Base-by-base conservation (phyloP, 345 rosid genomes). In the Eucalyptus coolabah region DNA sequence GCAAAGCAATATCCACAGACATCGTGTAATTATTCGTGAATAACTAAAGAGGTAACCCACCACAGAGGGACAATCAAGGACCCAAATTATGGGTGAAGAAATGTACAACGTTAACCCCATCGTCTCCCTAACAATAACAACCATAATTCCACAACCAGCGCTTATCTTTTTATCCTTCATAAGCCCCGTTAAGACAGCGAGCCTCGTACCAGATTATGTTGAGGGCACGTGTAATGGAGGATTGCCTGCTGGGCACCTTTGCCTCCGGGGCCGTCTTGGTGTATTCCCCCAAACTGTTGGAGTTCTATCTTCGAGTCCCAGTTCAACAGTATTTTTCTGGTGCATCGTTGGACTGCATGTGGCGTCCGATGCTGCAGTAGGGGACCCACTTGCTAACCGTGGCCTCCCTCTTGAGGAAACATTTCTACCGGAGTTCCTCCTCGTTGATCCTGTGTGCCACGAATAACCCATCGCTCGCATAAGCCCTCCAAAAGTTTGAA, bases 261-360 rank as follows among this genome's bases (percentile, higher is more conserved):
- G 99, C 91, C 98, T 90, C 89, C 97, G 97, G 89, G 99, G 98
- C 40, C 99, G 94, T 92, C 99, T 94, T 16, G 98, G 96, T 91
- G 98, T 96, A 92, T 95, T 96, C 83, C 99, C 99, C 99, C 99
- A 98, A 85, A 98, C 98, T 5, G 96, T 94, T 80, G 96, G 95
- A 92, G 96, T 96, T 91, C 94, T 91, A 86, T 97, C 98, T 89
- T 95, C 99, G 85, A 94, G 88, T 92, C 95, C 97, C 92, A 90
- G 95, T 92, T 93, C 95, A 87, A 93, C 89, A 86, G 91, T 94
- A 83, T 87, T 93, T 67, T 93, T 90, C 92, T 94, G 95, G 72
- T 94, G 97, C 59, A 91, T 77, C 30, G 93, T 44, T 90, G 93
- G 91, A 89, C 92, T 92, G 77, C 91, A 87, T 86, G 50, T 89